Evolutionary conservation across 2,329 filamentous ascomycete species (phyloP).

Genomic region (Neopestalotiopsis rosae): DNA sequence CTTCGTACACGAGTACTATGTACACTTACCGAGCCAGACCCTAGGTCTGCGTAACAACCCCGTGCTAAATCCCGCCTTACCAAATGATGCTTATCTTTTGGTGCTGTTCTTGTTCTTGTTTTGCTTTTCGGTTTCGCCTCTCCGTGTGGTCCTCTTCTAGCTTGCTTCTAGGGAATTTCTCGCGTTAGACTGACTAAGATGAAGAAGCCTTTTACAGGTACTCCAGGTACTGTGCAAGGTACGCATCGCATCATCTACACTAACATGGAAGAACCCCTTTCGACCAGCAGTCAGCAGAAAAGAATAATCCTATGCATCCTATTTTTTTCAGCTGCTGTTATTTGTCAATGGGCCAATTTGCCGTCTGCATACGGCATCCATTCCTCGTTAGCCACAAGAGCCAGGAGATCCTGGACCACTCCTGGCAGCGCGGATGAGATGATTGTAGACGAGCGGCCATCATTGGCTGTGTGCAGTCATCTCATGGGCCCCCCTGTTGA

Average conservation of each 20-base stretch:
- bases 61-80: not conserved
- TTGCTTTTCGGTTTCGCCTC: not conserved
- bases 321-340: not conserved
- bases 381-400: not conserved
- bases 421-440: slow-evolving; percentile 2
- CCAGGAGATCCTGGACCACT: not conserved
- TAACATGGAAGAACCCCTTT: not conserved
- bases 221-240: not conserved
- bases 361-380: not conserved
- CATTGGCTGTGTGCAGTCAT: not conserved
- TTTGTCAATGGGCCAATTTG: not conserved
- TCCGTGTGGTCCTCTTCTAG: not conserved
- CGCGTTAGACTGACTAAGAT: not conserved
- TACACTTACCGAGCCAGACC: not conserved
- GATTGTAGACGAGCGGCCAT: slow-evolving; percentile 2
- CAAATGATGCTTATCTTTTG: not conserved
- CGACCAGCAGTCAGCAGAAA: not conserved
- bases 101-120: not conserved
- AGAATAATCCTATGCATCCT: not conserved
- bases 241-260: not conserved
- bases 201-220: not conserved
- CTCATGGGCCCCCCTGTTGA: slow-evolving; percentile 11
- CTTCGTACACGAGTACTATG: not conserved
- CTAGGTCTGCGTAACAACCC: not conserved
- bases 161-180: not conserved